Evolutionary conservation across 345 rosid genomes (phyloP).

Genomic region (Mangifera indica): DNA sequence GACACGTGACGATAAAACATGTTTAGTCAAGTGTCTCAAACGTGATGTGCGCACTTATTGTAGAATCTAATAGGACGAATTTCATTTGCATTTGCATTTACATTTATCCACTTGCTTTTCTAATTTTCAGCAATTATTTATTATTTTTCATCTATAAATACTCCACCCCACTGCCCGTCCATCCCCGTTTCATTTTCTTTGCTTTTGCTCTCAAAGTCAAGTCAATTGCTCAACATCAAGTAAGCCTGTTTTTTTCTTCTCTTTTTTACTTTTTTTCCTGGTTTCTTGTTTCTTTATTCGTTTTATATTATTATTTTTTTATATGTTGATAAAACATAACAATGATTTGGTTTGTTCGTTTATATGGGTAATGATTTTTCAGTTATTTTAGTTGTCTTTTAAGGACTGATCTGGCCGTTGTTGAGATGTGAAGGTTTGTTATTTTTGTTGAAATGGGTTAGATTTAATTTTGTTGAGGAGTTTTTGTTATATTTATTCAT

Average conservation of each 20-base stretch:
- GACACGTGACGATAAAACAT: constrained; percentile 9
- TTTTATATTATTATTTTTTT: too few species aligned
- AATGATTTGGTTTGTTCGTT: neutral
- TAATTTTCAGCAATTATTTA: neutral
- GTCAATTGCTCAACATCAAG: neutral
- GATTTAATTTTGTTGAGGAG: neutral
- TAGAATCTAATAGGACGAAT: constrained; percentile 10
- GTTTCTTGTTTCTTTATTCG: too few species aligned
- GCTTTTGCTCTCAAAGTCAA: neutral
- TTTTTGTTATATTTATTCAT: neutral
- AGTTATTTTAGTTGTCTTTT: neutral
- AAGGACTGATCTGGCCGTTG: neutral
- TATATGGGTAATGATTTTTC: too few species aligned
- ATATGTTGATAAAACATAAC: too few species aligned
- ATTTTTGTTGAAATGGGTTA: neutral
- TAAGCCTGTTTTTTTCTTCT: neutral
- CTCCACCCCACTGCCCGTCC: neutral
- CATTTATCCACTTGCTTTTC: neutral
- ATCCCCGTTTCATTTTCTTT: neutral
- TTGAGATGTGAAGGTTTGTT: neutral
- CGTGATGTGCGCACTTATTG: constrained; percentile 6
- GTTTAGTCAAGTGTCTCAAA: neutral
- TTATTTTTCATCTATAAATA: constrained; percentile 8
- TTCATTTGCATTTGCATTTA: constrained; percentile 13
- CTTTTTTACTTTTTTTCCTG: neutral